Base-by-base conservation (phyloP, 495 filamentous ascomycete species). In the Xylaria cubensis region DNA sequence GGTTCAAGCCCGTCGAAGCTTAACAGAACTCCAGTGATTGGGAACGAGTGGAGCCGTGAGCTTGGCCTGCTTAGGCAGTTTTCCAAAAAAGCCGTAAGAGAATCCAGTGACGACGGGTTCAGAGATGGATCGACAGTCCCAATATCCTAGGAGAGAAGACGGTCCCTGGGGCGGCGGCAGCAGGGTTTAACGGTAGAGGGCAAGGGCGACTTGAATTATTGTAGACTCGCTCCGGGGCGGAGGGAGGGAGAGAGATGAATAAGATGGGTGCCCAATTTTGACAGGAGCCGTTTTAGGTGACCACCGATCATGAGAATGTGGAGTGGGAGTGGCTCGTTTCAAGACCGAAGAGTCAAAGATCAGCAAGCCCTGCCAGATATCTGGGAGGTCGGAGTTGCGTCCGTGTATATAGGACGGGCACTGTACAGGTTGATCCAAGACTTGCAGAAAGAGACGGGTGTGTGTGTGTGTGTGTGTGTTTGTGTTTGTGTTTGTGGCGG, bases 81-180 rank as follows among this genome's bases (percentile, higher is more conserved):
- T 66, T 59, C 26, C 36, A 6, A 39, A 66, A n/a, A 32, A 67
- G 70, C 51, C 50, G 63, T 48, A 59, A 76, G 75, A 72, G 78
- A 74, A 72, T 73, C 77, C 77, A 84, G 80, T 84, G 82, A 84
- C 81, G 82, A 82, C 75, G 78, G 75, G 75, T 75, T 74, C 80
- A 80, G 77, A 80, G 78, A 83, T 74, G 77, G 84, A 85, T 85
- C 84, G 82, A 80, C 83, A 79, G 61, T 75, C 76, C 64, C 73
- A 79, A 78, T 82, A 75, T 81, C 79, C 82, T 80, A 74, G 80
- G 75, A 48, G 68, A 51, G 39, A 32, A 32, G 68, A 41, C 75
- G 74, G 73, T 72, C 61, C 72, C 71, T 68, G 73, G 74, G 75
- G 71, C 71, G 74, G 74, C 70, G 75, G 71, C 71, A 75, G 73